Evolutionary conservation across 305 asterid genomes (phyloP).

Genomic region (Fraxinus nigra): DNA sequence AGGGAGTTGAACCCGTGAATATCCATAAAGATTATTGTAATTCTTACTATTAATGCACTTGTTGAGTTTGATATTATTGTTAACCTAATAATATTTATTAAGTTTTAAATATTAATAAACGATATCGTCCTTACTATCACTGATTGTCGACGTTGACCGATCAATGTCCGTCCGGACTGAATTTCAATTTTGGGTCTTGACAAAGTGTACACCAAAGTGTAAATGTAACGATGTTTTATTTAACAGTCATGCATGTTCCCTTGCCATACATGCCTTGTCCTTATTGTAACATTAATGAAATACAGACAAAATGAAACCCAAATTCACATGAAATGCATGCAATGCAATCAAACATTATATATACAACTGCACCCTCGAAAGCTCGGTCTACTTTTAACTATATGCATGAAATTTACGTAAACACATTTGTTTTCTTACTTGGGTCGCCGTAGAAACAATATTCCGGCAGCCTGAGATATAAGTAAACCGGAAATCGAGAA

Average conservation of each 20-base stretch:
- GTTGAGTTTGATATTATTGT: too few relatives aligned
- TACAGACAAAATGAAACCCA: constrained; percentile 57
- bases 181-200: too few relatives aligned
- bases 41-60: too few relatives aligned
- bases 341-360: constrained; percentile 38
- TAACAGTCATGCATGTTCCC: constrained; percentile 41
- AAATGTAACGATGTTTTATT: constrained; percentile 5
- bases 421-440: background rate
- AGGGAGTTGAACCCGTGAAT: too few relatives aligned
- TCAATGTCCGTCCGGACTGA: too few relatives aligned
- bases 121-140: too few relatives aligned
- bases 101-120: too few relatives aligned
- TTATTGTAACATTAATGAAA: constrained; percentile 28
- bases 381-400: constrained; percentile 21
- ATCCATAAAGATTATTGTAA: too few relatives aligned
- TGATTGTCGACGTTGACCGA: too few relatives aligned
- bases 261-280: constrained; percentile 31
- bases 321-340: constrained; percentile 47
- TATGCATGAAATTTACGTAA: constrained; percentile 23
- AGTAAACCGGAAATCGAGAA: constrained; percentile 31
- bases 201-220: background rate
- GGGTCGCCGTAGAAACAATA: constrained; percentile 40
- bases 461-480: constrained; percentile 28
- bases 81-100: too few relatives aligned
- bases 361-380: constrained; percentile 36